A percentile compares a stretch with the other conserved stretches of the same genome.
These are phyloP conservation scores for Cryptococcus sp. DNA, from an alignment of 1,284 basidiomycete genomes.

Conservation along the genomic window DNA sequence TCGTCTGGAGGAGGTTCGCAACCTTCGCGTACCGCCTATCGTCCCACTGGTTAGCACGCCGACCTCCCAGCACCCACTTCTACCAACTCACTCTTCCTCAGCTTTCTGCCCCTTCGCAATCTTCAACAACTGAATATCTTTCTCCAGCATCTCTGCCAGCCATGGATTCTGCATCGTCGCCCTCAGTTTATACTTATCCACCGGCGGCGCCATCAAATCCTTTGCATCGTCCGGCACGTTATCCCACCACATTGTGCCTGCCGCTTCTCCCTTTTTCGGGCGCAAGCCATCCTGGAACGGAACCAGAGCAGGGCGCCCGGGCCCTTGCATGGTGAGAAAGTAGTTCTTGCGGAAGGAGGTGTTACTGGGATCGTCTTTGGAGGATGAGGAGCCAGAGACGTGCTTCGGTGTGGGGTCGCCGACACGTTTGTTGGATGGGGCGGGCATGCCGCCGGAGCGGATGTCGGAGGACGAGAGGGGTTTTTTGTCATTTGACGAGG, in stretches of 20 bases:
- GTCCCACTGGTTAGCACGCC: not conserved
- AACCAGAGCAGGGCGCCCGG: constrained; percentile 38
- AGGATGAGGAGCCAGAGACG: constrained; percentile 21
- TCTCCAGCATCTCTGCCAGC: constrained; percentile 26
- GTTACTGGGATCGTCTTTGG: constrained; percentile 29
- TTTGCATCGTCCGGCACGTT: constrained; percentile 39
- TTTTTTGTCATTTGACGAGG: constrained; percentile 12
- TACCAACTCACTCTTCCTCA: constrained; percentile 31
- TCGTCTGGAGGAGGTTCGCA: constrained; percentile 28
- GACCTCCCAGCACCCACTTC: not conserved
- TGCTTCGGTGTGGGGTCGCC: constrained; percentile 33
- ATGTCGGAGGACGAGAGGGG: constrained; percentile 29
- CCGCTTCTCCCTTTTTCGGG: constrained; percentile 31
- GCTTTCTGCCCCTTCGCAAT: constrained; percentile 33
- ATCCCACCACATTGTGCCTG: constrained; percentile 42
- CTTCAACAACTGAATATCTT: constrained; percentile 36
- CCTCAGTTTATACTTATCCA: constrained; percentile 31
- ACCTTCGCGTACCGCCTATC: constrained; percentile 33
- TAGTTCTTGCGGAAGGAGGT: constrained; percentile 34
- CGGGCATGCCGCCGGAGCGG: constrained; percentile 17
- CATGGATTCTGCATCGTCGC: constrained; percentile 35
- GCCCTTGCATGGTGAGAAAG: constrained; percentile 44
- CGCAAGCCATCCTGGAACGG: constrained; percentile 40
- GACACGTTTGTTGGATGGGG: constrained; percentile 11
- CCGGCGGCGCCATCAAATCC: constrained; percentile 36